Conservation (phyloP, 768 basidiomycete species). For the Candolleomyces aberdarensis region DNA sequence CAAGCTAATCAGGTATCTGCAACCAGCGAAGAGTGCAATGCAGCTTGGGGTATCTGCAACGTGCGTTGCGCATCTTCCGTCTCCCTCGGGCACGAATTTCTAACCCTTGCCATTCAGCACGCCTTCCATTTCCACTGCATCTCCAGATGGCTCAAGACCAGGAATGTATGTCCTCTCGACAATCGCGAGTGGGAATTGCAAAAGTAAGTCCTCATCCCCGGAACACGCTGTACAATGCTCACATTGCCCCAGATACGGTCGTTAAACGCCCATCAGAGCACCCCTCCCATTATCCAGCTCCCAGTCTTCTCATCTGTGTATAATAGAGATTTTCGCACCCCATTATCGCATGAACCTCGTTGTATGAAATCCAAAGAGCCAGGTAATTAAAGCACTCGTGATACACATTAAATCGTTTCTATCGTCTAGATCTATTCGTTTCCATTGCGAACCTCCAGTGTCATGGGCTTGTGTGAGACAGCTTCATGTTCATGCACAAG, state of each 20-base stretch:
- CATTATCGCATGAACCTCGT: not conserved
- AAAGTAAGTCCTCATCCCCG: constrained; percentile 60
- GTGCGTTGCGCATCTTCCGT: constrained; percentile 40
- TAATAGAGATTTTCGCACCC: not conserved
- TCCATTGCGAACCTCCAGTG: too few relatives aligned
- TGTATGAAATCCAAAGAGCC: not conserved
- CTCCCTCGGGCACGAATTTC: not conserved
- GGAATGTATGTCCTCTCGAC: constrained; percentile 92
- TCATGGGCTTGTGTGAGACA: too few relatives aligned
- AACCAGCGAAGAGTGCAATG: constrained; percentile 94
- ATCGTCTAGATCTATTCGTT: too few relatives aligned
- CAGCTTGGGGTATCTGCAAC: constrained; percentile 99
- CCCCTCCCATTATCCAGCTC: not conserved
- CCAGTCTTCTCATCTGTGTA: not conserved
- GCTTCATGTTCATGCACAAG: too few relatives aligned
- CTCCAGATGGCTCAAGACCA: constrained; percentile 97
- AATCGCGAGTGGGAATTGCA: constrained; percentile 97
- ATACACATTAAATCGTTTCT: too few relatives aligned
- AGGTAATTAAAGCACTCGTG: not conserved
- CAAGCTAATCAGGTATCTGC: constrained; percentile 99
- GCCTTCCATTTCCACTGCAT: constrained; percentile 99
- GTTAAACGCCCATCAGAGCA: constrained; percentile 18
- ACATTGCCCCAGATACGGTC: constrained; percentile 35
- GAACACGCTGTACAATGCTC: not conserved
- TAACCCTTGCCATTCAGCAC: constrained; percentile 50